Evolutionary conservation across 2,329 filamentous ascomycete genomes (phyloP).

Genomic region (Paraphoma sp.): DNA sequence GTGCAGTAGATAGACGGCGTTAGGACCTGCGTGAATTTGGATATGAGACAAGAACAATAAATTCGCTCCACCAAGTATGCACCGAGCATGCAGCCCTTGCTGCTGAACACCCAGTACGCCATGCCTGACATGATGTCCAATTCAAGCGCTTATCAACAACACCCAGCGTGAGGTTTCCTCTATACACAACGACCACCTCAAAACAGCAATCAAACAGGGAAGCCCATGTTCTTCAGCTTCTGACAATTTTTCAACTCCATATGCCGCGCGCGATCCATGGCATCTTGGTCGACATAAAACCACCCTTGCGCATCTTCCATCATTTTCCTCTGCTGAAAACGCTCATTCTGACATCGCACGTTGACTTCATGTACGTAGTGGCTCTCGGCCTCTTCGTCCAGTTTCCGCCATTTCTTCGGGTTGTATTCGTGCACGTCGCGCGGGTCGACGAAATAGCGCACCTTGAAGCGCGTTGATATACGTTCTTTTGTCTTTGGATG

Average conservation of each 20-base stretch:
- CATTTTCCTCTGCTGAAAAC: conserved; percentile 68
- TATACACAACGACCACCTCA: not conserved
- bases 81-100: not conserved
- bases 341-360: conserved; percentile 77
- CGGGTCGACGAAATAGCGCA: conserved; percentile 88
- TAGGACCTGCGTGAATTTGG: not conserved
- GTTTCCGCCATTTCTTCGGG: conserved; percentile 70
- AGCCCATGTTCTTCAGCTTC: conserved; percentile 58
- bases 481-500: conserved; percentile 78
- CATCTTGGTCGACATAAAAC: conserved; percentile 81
- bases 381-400: conserved; percentile 80
- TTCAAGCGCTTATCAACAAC: not conserved
- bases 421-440: conserved; percentile 75
- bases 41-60: not conserved
- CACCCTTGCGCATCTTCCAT: conserved; percentile 83
- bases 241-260: conserved; percentile 68
- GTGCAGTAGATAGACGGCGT: not conserved
- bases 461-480: conserved; percentile 71
- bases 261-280: conserved; percentile 73
- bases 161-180: not conserved
- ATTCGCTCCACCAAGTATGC: not conserved
- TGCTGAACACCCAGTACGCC: not conserved
- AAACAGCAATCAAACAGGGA: conserved; percentile 2
- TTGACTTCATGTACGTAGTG: conserved; percentile 72
- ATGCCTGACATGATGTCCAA: not conserved